Percentiles rank a stretch among this genome's conserved stretches.
Evolutionary conservation across 2,329 filamentous ascomycete species (phyloP).

Genomic region (Coniosporium tulheliwenetii): DNA sequence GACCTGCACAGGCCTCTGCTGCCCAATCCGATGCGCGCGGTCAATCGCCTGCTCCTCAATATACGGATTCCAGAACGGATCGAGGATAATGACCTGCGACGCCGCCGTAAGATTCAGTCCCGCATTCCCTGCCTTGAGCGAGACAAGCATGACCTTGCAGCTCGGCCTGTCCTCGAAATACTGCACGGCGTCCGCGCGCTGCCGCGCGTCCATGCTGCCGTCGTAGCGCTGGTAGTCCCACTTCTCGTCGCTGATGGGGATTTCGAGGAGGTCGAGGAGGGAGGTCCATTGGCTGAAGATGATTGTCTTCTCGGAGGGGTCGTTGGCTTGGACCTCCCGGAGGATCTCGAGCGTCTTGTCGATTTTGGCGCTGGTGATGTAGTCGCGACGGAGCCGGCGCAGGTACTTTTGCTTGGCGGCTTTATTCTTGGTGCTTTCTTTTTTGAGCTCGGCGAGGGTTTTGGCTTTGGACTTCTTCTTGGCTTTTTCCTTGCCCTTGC

Average conservation of each 20-base stretch:
- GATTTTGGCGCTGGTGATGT: conserved; percentile 61
- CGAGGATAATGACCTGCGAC: conserved; percentile 75
- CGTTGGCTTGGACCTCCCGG: conserved; percentile 28
- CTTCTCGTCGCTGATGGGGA: conserved; percentile 46
- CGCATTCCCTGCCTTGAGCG: conserved; percentile 66
- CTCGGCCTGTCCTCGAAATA: conserved; percentile 48
- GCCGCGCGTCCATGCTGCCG: conserved; percentile 52
- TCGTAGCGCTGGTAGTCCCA: conserved; percentile 57
- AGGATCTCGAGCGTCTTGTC: conserved; percentile 53
- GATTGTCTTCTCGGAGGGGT: conserved; percentile 56
- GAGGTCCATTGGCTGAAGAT: conserved; percentile 74
- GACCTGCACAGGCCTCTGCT: conserved; percentile 56
- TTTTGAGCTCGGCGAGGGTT: conserved; percentile 50
- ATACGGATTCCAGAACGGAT: conserved; percentile 90
- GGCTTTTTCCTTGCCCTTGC: conserved; percentile 14
- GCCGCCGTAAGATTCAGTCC: conserved; percentile 76
- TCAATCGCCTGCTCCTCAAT: conserved; percentile 88
- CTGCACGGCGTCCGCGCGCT: conserved; percentile 51
- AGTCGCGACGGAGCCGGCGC: conserved; percentile 49
- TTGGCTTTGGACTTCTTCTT: conserved; percentile 18
- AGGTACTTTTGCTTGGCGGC: conserved; percentile 55
- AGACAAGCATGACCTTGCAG: conserved; percentile 56
- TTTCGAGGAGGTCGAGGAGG: conserved; percentile 60
- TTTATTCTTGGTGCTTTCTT: conserved; percentile 47
- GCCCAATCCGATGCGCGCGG: conserved; percentile 76